Evolutionary conservation across 164 flowering plant species (phyloP).

Genomic region (Brasenia schreberi): DNA sequence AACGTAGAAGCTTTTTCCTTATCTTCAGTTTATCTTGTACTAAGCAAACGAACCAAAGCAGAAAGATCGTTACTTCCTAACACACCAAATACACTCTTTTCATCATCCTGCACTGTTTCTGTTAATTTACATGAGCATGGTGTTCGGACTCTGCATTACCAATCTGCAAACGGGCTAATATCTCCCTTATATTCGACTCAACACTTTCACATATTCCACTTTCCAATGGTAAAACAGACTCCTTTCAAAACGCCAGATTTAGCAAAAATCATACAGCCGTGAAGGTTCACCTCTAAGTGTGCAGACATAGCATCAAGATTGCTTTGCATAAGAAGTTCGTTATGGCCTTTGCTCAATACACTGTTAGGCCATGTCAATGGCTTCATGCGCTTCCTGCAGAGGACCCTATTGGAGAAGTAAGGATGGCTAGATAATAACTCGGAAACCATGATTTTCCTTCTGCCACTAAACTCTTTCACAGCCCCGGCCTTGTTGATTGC

Average conservation of each 20-base stretch:
- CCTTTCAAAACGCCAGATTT: slow-evolving; percentile 78
- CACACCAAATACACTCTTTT: slow-evolving; percentile 46
- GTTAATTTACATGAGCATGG: slow-evolving; percentile 56
- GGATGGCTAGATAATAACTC: slow-evolving; percentile 83
- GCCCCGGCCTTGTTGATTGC: slow-evolving; percentile 46
- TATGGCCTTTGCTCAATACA: slow-evolving; percentile 53
- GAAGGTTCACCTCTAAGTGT: slow-evolving; percentile 62
- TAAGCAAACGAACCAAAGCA: slow-evolving; percentile 66
- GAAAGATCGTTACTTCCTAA: slow-evolving; percentile 63
- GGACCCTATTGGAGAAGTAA: slow-evolving; percentile 70
- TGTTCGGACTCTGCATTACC: slow-evolving; percentile 84
- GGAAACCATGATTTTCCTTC: slow-evolving; percentile 75
- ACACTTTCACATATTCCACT: slow-evolving; percentile 5
- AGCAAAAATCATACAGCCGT: slow-evolving; percentile 68
- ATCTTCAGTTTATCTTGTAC: slow-evolving; percentile 69
- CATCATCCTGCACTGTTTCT: slow-evolving; percentile 75
- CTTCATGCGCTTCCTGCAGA: slow-evolving; percentile 69
- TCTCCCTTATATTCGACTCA: slow-evolving; percentile 34
- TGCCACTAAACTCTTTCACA: slow-evolving; percentile 53
- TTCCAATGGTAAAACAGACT: slow-evolving; percentile 34
- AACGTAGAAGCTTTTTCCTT: slow-evolving; percentile 65
- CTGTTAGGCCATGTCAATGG: slow-evolving; percentile 42
- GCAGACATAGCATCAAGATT: slow-evolving; percentile 67
- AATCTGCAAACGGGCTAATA: slow-evolving; percentile 90
- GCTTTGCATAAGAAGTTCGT: slow-evolving; percentile 90